phyloP scores from a whole-genome alignment of 2,329 filamentous ascomycete genomes.

The Aplosporella prunicola region DNA sequence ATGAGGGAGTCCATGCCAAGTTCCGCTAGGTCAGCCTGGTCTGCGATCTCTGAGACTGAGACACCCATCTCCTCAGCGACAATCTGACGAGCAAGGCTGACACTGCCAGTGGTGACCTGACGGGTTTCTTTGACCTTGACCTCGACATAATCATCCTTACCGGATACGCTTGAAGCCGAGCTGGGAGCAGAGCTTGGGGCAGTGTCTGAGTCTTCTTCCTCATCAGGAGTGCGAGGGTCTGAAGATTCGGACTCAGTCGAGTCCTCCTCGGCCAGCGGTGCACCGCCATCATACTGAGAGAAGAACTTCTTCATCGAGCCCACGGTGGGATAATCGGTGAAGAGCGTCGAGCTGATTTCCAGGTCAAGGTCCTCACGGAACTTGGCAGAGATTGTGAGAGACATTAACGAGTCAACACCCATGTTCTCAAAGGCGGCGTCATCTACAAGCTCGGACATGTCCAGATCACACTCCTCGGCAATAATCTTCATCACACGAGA shows the following conservation, averaged over 20 bases:
- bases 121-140: constrained; percentile 24
- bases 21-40: constrained; percentile 52
- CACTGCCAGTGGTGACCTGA: constrained; percentile 27
- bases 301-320: constrained; percentile 52
- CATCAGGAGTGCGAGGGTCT: constrained; percentile 36
- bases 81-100: constrained; percentile 40
- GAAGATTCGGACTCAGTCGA: constrained; percentile 32
- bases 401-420: constrained; percentile 53
- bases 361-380: constrained; percentile 53
- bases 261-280: constrained; percentile 28
- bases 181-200: constrained; percentile 42
- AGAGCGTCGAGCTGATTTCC: constrained; percentile 49
- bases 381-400: constrained; percentile 51
- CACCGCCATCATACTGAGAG: constrained; percentile 36
- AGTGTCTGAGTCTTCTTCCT: constrained; percentile 33
- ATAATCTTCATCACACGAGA: constrained; percentile 55
- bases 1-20: constrained; percentile 47
- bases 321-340: constrained; percentile 51
- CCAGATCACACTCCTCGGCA: constrained; percentile 54
- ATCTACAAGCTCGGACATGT: constrained; percentile 49
- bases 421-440: constrained; percentile 53
- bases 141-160: constrained; percentile 28
- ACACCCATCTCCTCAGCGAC: constrained; percentile 54
- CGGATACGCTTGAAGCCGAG: constrained; percentile 29
- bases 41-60: constrained; percentile 46